Conservation (phyloP, 306 rosid genomes). For the Lithocarpus polystachyus region DNA sequence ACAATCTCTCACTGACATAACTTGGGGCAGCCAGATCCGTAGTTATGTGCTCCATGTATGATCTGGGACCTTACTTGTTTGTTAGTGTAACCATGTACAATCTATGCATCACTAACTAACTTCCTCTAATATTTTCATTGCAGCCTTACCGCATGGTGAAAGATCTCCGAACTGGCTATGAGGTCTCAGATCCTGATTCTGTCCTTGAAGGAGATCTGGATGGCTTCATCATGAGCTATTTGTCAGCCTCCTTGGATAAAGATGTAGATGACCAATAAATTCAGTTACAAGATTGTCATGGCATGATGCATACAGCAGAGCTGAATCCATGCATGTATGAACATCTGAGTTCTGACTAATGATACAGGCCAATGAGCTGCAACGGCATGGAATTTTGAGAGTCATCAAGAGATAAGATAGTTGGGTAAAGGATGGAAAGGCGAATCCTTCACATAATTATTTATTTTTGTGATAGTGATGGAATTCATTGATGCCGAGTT, state of each 20-base stretch:
- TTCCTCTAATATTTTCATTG: slow-evolving; percentile 17
- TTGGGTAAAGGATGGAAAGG: not conserved
- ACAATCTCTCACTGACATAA: slow-evolving; percentile 87
- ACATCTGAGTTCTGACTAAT: not conserved
- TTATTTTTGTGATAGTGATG: not conserved
- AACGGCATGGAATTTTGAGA: not conserved
- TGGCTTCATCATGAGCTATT: slow-evolving; percentile 78
- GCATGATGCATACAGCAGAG: slow-evolving; percentile 8
- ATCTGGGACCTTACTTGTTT: slow-evolving; percentile 18
- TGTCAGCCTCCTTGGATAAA: slow-evolving; percentile 77
- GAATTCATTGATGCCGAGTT: not conserved
- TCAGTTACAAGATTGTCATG: not conserved
- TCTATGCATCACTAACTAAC: slow-evolving; percentile 21
- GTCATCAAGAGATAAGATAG: not conserved
- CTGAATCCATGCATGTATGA: not conserved
- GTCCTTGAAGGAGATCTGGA: slow-evolving; percentile 90
- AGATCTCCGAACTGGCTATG: slow-evolving; percentile 89
- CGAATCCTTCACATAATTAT: not conserved
- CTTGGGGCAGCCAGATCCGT: slow-evolving; percentile 96
- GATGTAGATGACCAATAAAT: slow-evolving; percentile 46
- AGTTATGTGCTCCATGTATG: slow-evolving; percentile 92
- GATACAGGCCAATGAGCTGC: slow-evolving; percentile 3
- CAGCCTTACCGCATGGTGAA: slow-evolving; percentile 98
- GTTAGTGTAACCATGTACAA: not conserved
- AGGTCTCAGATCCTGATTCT: slow-evolving; percentile 90